Conservation (phyloP, 1,284 basidiomycete genomes). For the Ganoderma lucidum region DNA sequence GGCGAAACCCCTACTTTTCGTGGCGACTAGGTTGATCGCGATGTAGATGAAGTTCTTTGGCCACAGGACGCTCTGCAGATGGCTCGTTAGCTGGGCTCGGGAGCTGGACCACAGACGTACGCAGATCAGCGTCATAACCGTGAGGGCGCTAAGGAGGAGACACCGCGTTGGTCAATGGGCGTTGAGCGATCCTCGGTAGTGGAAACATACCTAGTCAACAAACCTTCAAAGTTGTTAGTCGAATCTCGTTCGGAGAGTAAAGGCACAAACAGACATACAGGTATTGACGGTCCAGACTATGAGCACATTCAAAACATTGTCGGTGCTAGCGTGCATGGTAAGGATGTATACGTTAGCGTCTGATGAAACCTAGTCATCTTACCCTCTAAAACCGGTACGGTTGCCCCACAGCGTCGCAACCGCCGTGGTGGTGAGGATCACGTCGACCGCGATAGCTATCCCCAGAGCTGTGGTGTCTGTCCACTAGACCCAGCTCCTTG, state of each 20-base stretch:
- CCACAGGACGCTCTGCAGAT: neutral
- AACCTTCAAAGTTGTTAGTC: neutral
- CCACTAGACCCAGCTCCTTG: neutral
- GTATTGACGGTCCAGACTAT: conserved; percentile 1
- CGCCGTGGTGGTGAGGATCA: neutral
- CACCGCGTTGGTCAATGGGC: neutral
- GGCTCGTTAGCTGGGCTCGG: neutral
- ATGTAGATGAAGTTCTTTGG: neutral
- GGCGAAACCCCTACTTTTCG: neutral
- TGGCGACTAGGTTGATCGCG: neutral
- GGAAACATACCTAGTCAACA: neutral
- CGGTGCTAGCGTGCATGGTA: neutral
- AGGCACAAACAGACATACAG: neutral
- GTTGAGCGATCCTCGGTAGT: neutral
- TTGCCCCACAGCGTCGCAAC: neutral
- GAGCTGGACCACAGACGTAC: neutral
- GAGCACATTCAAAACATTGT: neutral
- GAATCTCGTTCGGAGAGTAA: neutral
- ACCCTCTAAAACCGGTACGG: neutral
- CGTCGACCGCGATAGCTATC: neutral
- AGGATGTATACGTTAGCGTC: neutral
- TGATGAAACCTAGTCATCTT: too few species aligned
- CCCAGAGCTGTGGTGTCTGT: neutral
- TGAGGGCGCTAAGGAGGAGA: neutral
- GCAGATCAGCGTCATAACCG: neutral